Base-by-base conservation (phyloP, 2,329 filamentous ascomycete genomes). In the Chrysoporthe austroafricana region DNA sequence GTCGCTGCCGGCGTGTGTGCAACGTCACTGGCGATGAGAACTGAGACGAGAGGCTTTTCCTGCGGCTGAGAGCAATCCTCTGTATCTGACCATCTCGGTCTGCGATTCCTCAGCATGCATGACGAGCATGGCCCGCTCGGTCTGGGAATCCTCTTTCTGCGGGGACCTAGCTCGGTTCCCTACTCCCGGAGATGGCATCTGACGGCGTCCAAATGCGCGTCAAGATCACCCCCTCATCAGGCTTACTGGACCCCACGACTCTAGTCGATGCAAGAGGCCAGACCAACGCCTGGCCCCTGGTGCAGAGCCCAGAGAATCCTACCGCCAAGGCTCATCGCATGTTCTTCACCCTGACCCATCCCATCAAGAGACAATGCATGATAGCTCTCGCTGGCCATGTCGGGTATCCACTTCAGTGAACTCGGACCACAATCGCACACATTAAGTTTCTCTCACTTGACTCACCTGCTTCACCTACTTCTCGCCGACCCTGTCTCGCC, bases 371-470 rank as follows among this genome's bases (percentile, higher is more conserved):
- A 54, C 50, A 54, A 54, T 54, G 50, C 50, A 54, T 21, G 50
- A 54, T 21, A 54, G 50, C 50, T 61, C n/a, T 61, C 26, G 59
- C 39, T n/a, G 18, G 43, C 21, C 43, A 42, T 46, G 43, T 43
- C 42, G 46, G 14, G 42, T n/a, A 61, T 21, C 57, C n/a, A 43
- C 14, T 61, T 44, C 59, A 44, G 43, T n/a, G 7, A 21, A n/a
- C 21, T 34, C 59, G 6, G 42, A 66, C n/a, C 44, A 52, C 39
- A 52, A 63, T 62, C 43, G 36, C 67, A 54, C 54, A 68, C 67
- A 68, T 68, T 58, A 66, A 21, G 52, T 57, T 46, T 66, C 59
- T 56, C 67, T 68, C 67, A 68, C 67, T 68, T 68, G 67, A 68
- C 63, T 62, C 56, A 54, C 21, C 21, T n/a, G 32, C 21, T 32